phyloP scores from a whole-genome alignment of 768 basidiomycete species.

The Suillus cothurnatus region DNA sequence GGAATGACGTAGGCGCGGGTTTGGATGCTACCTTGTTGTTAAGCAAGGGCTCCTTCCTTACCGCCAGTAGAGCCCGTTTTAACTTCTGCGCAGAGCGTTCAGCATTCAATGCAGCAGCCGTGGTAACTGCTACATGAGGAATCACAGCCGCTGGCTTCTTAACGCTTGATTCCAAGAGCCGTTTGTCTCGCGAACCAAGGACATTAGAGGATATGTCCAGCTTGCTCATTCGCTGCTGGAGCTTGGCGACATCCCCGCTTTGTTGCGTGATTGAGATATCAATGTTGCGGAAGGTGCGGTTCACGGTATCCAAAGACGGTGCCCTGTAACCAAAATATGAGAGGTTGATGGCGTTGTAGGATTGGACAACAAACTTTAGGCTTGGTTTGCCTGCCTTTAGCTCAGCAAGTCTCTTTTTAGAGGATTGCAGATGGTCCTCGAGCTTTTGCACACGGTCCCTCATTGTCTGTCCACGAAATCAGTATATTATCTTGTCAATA shows the following conservation, averaged over 20 bases:
- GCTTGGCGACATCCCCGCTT: slow-evolving; percentile 49
- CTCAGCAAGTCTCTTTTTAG: slow-evolving; percentile 70
- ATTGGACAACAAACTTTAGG: slow-evolving; percentile 53
- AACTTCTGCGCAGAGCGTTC: slow-evolving; percentile 73
- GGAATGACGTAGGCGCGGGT: slow-evolving; percentile 25
- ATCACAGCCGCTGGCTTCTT: slow-evolving; percentile 49
- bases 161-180: slow-evolving; percentile 42
- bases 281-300: slow-evolving; percentile 83
- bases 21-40: slow-evolving; percentile 51
- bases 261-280: slow-evolving; percentile 70
- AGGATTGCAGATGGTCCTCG: slow-evolving; percentile 68
- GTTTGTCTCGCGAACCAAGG: slow-evolving; percentile 39
- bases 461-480: slow-evolving; percentile 48
- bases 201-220: slow-evolving; percentile 41
- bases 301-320: slow-evolving; percentile 83
- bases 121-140: slow-evolving; percentile 69
- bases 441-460: slow-evolving; percentile 77
- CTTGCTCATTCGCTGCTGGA: slow-evolving; percentile 55
- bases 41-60: slow-evolving; percentile 65
- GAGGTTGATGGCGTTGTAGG: not conserved
- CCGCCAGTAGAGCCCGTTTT: slow-evolving; percentile 64
- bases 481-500: slow-evolving; percentile 10
- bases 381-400: slow-evolving; percentile 61
- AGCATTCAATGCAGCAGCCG: slow-evolving; percentile 80
- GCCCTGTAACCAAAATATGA: slow-evolving; percentile 49